Base-by-base conservation (phyloP, 2,329 filamentous ascomycete species). In the Albifimbria verrucaria region DNA sequence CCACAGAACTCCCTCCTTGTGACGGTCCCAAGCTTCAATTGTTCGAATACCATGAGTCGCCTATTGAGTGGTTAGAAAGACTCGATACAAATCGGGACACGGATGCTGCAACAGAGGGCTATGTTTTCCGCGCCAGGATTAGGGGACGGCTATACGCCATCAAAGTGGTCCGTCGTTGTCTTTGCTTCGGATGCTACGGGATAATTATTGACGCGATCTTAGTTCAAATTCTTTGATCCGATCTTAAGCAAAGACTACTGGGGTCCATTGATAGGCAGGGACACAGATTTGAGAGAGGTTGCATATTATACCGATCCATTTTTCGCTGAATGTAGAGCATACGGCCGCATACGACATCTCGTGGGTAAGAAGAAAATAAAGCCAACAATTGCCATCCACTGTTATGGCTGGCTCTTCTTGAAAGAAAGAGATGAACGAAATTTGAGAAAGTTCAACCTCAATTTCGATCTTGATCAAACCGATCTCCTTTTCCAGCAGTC, bases 301-400 rank as follows among this genome's bases (percentile, higher is more conserved):
- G 53, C 59, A 5, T 62, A 54, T 41, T 62, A 61, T 23, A 61
- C 53, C 48, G 60, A 61, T 22, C 60, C 60, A 7, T 62, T 61
- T 26, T 62, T 52, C 32, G 51, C 52, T 11, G 59, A 62, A 52
- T 61, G 59, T 32, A 55, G 60, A 42, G 60, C 60, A 7, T 60
- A 61, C 26, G 59, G 57, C 7, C 54, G 52, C 17, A 57, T 62
- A 4, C 28, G 47, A 2, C 50, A 57, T 11, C 51, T 50, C 6
- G 17, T 26, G 3, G 50, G 46, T 2, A 28, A 36, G 24, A 54
- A 28, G 24, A 20, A 4, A 11, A 17, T 53, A 10, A 39, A 17
- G 32, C 22, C 43, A 25, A 39, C 49, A 15, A 24, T 55, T 20
- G 46, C 50, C 3, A 26, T 53, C 21, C 53, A 47, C 25, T 57